phyloP scores from a whole-genome alignment of 2,329 filamentous ascomycete genomes.

The Epichloe festucae region DNA sequence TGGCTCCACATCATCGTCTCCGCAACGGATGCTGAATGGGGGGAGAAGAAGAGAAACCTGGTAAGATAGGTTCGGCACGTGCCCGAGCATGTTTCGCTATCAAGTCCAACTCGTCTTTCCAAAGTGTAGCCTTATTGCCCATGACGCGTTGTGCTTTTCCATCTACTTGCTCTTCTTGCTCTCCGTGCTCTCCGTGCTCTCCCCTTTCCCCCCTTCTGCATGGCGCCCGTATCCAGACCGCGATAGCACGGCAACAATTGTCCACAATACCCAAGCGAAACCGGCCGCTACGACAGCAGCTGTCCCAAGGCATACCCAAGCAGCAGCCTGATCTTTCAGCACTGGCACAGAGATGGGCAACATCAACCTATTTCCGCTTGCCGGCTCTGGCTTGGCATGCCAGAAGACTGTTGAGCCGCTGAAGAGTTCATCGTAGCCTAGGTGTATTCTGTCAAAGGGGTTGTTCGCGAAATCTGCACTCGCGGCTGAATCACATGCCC shows the following conservation, averaged over 20 bases:
- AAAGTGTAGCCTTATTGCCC: background rate
- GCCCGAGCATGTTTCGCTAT: no score
- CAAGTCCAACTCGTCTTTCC: constrained; percentile 6
- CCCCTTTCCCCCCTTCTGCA: background rate
- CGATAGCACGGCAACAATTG: constrained; percentile 23
- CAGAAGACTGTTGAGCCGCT: constrained; percentile 68
- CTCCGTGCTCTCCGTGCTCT: background rate
- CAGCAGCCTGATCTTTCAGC: constrained; percentile 37
- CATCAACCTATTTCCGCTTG: constrained; percentile 27
- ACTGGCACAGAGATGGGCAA: constrained; percentile 52
- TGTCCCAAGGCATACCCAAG: constrained; percentile 42
- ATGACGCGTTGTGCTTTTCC: background rate
- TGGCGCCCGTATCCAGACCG: constrained; percentile 1
- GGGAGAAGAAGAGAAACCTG: no score
- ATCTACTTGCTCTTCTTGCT: constrained; percentile 3
- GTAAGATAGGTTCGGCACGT: no score
- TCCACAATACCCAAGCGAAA: constrained; percentile 58
- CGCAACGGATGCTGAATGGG: no score
- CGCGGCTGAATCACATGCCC: constrained; percentile 64
- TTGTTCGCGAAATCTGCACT: constrained; percentile 58
- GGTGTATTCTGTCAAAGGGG: constrained; percentile 70
- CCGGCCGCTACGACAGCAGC: constrained; percentile 46
- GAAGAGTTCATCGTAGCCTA: constrained; percentile 82
- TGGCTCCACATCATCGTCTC: background rate
- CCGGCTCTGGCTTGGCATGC: constrained; percentile 49